Base-by-base conservation (phyloP, 495 filamentous ascomycete species). In the Delitschia confertaspora region DNA sequence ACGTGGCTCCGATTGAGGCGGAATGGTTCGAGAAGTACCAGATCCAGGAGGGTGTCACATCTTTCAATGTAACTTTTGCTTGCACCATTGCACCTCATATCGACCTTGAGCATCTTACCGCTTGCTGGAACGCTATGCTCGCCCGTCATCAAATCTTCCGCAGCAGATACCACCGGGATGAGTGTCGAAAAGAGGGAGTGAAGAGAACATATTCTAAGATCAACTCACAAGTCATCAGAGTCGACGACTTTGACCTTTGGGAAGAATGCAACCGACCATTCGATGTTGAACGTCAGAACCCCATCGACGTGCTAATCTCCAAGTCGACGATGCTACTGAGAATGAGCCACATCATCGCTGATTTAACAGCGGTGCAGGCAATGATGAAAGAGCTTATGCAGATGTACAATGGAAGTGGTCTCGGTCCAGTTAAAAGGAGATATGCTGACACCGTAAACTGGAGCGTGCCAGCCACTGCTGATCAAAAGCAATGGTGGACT, bases 11-110 rank as follows among this genome's bases (percentile, higher is more conserved):
- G 8, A 58, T 59, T 16, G 60, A 63, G 35, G 11, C 22, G 18
- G 60, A 61, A 8, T 63, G 59, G 60, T 50, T 39, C 37, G 1
- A 41, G 6, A 58, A 60, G 39, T 64, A 64, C 26, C 4, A 56
- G 10, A 4, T 53, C 7, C 22, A 37, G 1, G 6, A 17, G 0
- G 46, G 46, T n/a, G 42, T 49, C 5, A 46, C 45, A 3, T 20
- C 51, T 17, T 61, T 64, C 51, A 62, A 58, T 38, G 57, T 64
- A 7, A 42, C 22, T 3, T 53, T 49, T 43, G 55, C 45, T 17
- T 47, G 33, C 34, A 14, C 26, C 1, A 14, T 50, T 10, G 33
- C 7, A 6, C 14, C 29, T 10, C 19, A 8, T 5, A 19, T 51
- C 8, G 45, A 58, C 31, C 5, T 11, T 1, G 18, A 24, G 4